Conservation (phyloP, 2,329 filamentous ascomycete species). For the Chrysosphaeria jannelii region DNA sequence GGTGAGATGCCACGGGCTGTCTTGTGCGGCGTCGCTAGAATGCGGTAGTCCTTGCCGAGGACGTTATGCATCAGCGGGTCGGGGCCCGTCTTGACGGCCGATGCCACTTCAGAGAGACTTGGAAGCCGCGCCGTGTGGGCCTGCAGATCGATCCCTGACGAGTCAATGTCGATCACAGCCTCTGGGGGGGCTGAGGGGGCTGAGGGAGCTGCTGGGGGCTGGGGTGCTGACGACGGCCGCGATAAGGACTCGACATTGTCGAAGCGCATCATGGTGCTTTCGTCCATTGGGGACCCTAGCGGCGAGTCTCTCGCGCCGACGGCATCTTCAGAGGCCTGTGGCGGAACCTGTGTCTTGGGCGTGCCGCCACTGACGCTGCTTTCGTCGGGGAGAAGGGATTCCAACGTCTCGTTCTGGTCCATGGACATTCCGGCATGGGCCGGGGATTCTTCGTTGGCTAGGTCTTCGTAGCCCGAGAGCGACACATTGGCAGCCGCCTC, state of each 20-base stretch:
- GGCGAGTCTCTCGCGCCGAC: background rate
- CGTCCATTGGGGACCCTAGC: slow-evolving; percentile 5
- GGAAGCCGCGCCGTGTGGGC: too few species aligned
- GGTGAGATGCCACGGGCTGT: slow-evolving; percentile 14
- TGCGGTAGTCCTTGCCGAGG: slow-evolving; percentile 83
- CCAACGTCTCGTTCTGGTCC: slow-evolving; percentile 25
- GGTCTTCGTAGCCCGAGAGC: slow-evolving; percentile 76
- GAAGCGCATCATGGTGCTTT: slow-evolving; percentile 7
- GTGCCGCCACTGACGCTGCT: slow-evolving; percentile 34
- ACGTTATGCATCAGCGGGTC: slow-evolving; percentile 71
- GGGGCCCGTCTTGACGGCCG: too few species aligned
- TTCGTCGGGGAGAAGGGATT: slow-evolving; percentile 36
- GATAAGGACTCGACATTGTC: too few species aligned
- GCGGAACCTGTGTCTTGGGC: slow-evolving; percentile 13
- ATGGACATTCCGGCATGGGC: slow-evolving; percentile 18
- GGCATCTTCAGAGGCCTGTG: slow-evolving; percentile 1
- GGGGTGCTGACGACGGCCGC: too few species aligned
- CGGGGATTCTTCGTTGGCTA: slow-evolving; percentile 29
- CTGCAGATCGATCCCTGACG: too few species aligned
- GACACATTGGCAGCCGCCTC: slow-evolving; percentile 95
- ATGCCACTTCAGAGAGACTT: too few species aligned
- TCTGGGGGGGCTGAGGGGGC: too few species aligned
- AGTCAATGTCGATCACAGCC: too few species aligned
- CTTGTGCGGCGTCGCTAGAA: slow-evolving; percentile 71
- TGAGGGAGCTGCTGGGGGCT: too few species aligned